These are phyloP conservation scores for Pyrus hybrid DNA, from an alignment of 331 rosid genomes.

Conservation along the genomic window DNA sequence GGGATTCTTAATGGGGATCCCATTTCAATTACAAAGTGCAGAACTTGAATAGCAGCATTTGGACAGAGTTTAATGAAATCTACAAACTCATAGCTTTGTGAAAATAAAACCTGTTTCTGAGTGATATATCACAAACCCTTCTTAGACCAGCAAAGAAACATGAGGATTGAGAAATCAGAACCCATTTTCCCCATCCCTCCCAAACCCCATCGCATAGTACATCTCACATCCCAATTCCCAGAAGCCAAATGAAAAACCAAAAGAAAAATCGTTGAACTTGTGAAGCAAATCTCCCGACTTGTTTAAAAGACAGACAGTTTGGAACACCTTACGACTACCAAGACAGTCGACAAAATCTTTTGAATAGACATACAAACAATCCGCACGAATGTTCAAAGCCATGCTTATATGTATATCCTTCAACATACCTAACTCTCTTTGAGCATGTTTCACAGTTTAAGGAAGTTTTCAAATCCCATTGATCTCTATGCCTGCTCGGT, in stretches of 20 bases:
- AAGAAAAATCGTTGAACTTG: neutral
- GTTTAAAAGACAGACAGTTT: neutral
- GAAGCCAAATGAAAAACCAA: neutral
- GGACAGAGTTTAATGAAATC: neutral
- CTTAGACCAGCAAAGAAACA: neutral
- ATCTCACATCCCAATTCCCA: neutral
- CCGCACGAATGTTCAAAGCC: neutral
- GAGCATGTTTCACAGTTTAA: neutral
- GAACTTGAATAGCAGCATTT: neutral
- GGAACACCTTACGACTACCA: too few species aligned
- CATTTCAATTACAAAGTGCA: neutral
- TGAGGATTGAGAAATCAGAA: neutral
- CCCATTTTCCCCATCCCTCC: neutral
- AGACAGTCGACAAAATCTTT: too few species aligned
- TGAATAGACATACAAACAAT: neutral
- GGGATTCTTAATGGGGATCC: neutral
- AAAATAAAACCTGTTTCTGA: neutral
- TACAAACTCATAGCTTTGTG: neutral
- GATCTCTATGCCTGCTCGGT: neutral
- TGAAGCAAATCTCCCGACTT: neutral
- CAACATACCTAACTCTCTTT: neutral
- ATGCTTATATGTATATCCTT: neutral
- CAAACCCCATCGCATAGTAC: neutral
- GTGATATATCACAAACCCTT: neutral
- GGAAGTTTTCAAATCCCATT: neutral